phyloP scores from a whole-genome alignment of 805 yeast genomes.

The Ogataea chonburiensis region DNA sequence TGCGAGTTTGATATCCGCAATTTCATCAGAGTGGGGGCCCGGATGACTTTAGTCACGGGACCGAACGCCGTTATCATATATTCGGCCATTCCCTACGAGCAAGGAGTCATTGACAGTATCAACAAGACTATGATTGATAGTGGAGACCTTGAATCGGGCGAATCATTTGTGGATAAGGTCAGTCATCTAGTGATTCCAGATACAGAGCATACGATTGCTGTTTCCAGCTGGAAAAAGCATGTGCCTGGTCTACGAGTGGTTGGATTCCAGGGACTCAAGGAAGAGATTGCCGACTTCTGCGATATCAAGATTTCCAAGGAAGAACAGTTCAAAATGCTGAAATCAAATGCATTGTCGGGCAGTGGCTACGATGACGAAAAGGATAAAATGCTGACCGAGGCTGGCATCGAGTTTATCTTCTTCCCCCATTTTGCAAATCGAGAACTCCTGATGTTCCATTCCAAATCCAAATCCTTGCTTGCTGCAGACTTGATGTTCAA shows the following conservation, averaged over 20 bases:
- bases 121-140: constrained; percentile 25
- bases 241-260: constrained; percentile 53
- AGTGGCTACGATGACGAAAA: constrained; percentile 33
- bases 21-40: constrained; percentile 36
- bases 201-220: constrained; percentile 63
- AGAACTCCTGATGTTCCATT: constrained; percentile 55
- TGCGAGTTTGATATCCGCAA: constrained; percentile 33
- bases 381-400: constrained; percentile 33
- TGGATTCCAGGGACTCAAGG: constrained; percentile 46
- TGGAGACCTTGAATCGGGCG: constrained; percentile 33
- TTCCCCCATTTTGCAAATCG: constrained; percentile 57
- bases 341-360: constrained; percentile 33
- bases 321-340: constrained; percentile 38
- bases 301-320: constrained; percentile 40
- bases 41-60: constrained; percentile 38
- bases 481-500: constrained; percentile 65
- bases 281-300: constrained; percentile 37
- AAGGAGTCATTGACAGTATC: constrained; percentile 42
- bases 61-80: constrained; percentile 43
- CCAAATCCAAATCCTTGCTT: constrained; percentile 45
- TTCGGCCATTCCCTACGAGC: constrained; percentile 57
- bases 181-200: constrained; percentile 61
- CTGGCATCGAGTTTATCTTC: constrained; percentile 53
- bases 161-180: constrained; percentile 38
- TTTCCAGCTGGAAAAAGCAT: constrained; percentile 46